These are phyloP conservation scores for Silene latifolia DNA, from an alignment of 148 eudicot species.

Conservation along the genomic window DNA sequence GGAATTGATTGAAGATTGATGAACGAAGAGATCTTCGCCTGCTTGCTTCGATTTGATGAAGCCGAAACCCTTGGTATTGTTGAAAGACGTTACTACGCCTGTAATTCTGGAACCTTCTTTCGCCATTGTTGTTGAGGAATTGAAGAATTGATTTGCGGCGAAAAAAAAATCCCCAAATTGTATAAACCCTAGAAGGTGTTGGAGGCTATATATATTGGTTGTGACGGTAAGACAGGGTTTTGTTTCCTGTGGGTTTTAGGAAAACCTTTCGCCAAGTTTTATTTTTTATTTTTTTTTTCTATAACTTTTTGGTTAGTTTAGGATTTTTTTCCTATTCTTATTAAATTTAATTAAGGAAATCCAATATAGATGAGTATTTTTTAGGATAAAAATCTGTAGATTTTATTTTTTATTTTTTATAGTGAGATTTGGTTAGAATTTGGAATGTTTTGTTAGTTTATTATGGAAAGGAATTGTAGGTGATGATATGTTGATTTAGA, in stretches of 20 bases:
- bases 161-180: conserved; percentile 3
- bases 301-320: too few species aligned
- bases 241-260: background rate
- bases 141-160: background rate
- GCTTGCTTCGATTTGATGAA: conserved; percentile 63
- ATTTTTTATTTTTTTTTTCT: background rate
- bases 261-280: background rate
- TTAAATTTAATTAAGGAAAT: too few species aligned
- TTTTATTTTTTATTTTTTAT: too few species aligned
- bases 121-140: conserved; percentile 29
- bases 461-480: too few species aligned
- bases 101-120: conserved; percentile 17
- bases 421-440: too few species aligned
- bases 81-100: conserved; percentile 50
- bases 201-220: background rate
- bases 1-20: conserved; percentile 50
- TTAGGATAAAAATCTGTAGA: too few species aligned
- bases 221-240: background rate
- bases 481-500: too few species aligned
- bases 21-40: conserved; percentile 69
- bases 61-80: conserved; percentile 60
- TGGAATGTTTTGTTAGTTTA: too few species aligned
- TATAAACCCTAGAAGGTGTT: conserved; percentile 18
- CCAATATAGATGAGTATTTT: too few species aligned
- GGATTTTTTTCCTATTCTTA: too few species aligned